Conservation (phyloP, 495 filamentous ascomycete genomes). For the Pyrenula massariospora region DNA sequence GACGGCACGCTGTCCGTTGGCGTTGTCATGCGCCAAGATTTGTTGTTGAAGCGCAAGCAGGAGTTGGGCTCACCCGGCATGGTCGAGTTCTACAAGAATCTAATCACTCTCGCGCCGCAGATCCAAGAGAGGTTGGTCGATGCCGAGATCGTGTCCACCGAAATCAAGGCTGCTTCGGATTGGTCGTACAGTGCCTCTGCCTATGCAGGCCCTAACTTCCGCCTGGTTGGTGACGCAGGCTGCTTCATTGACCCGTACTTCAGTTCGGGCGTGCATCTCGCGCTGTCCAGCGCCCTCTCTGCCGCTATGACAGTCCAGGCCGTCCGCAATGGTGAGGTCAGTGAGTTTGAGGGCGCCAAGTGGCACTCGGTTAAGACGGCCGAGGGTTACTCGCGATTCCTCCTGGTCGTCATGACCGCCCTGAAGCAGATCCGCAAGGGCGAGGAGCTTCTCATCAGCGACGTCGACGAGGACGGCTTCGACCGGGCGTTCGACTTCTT, state of each 20-base stretch:
- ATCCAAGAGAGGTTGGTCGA: slow-evolving; percentile 14
- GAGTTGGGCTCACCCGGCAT: slow-evolving; percentile 7
- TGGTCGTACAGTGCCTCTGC: slow-evolving; percentile 29
- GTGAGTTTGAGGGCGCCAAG: slow-evolving; percentile 23
- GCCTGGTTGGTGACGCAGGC: slow-evolving; percentile 28
- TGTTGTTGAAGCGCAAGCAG: slow-evolving; percentile 15
- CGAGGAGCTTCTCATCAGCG: slow-evolving; percentile 18
- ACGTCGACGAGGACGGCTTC: slow-evolving; percentile 31
- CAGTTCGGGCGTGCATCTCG: slow-evolving; percentile 37
- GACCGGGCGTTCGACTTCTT: slow-evolving; percentile 32
- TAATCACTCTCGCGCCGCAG: slow-evolving; percentile 15
- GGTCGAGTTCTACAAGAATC: slow-evolving; percentile 26
- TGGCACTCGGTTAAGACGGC: slow-evolving; percentile 35
- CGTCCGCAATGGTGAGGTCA: slow-evolving; percentile 18
- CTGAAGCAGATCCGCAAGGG: slow-evolving; percentile 27
- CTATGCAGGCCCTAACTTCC: slow-evolving; percentile 22
- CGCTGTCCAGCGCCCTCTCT: slow-evolving; percentile 28
- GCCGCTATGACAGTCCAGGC: slow-evolving; percentile 28
- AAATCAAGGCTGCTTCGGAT: slow-evolving; percentile 26
- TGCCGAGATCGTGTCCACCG: slow-evolving; percentile 17
- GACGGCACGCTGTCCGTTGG: slow-evolving; percentile 22
- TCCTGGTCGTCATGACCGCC: slow-evolving; percentile 32
- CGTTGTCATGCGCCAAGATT: slow-evolving; percentile 20
- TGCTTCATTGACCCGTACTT: slow-evolving; percentile 34
- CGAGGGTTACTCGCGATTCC: slow-evolving; percentile 38